These are phyloP conservation scores for Cystobasidium pallidum DNA, from an alignment of 1,284 basidiomycete species.

Conservation along the genomic window DNA sequence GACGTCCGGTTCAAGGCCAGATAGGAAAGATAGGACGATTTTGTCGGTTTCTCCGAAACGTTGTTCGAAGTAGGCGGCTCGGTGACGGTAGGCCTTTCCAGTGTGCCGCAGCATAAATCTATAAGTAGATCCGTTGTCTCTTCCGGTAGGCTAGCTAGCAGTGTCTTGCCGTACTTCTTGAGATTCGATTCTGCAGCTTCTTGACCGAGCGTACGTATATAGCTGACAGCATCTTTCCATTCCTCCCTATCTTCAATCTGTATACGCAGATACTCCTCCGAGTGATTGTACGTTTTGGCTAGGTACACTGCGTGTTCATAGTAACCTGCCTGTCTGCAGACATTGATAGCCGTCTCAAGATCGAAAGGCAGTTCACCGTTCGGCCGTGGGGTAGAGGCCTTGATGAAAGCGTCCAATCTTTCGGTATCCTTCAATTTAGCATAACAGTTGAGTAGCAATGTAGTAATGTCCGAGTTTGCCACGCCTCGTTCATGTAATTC, in stretches of 20 bases:
- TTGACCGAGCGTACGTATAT: constrained; percentile 75
- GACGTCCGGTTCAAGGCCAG: constrained; percentile 33
- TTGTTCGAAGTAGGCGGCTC: constrained; percentile 13
- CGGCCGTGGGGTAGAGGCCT: constrained; percentile 60
- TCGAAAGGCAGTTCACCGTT: constrained; percentile 83
- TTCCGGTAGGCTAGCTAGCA: constrained; percentile 78
- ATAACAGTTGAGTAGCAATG: constrained; percentile 91
- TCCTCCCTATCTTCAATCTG: constrained; percentile 91
- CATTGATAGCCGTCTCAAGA: constrained; percentile 92
- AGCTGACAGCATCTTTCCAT: constrained; percentile 77
- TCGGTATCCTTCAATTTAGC: constrained; percentile 92
- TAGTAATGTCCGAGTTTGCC: constrained; percentile 96
- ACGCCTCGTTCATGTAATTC: constrained; percentile 85
- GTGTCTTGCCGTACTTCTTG: constrained; percentile 56
- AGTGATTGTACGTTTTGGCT: constrained; percentile 84
- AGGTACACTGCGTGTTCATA: constrained; percentile 93
- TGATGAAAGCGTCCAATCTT: constrained; percentile 88
- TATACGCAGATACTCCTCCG: constrained; percentile 91
- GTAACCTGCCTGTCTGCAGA: constrained; percentile 94
- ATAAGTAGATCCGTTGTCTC: constrained; percentile 89
- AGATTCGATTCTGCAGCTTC: constrained; percentile 61
- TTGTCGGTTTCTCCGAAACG: constrained; percentile 3
- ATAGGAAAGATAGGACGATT: constrained; percentile 45
- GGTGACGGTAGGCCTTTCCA: constrained; percentile 25
- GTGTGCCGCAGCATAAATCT: constrained; percentile 80